These are phyloP conservation scores for Penicillium paneum DNA, from an alignment of 2,329 filamentous ascomycete genomes.

Conservation along the genomic window DNA sequence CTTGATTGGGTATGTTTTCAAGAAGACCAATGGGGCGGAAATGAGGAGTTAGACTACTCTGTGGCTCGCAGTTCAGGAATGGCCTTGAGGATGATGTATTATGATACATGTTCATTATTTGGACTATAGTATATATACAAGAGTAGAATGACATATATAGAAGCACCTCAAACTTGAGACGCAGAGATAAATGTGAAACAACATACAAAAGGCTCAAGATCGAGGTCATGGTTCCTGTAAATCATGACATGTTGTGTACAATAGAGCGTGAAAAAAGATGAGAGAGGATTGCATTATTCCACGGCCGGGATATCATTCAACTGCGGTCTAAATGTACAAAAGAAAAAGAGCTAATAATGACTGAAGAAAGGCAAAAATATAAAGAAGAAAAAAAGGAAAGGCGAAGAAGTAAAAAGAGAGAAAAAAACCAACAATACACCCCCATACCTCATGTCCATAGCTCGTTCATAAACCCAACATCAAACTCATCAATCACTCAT, in stretches of 20 bases:
- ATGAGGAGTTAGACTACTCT: conserved; percentile 6
- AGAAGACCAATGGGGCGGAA: conserved; percentile 32
- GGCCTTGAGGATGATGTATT: not conserved
- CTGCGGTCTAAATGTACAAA: conserved; percentile 18
- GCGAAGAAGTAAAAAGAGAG: not conserved
- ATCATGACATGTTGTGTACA: not conserved
- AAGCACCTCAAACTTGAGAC: not conserved
- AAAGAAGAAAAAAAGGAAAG: not conserved
- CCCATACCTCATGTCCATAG: conserved; percentile 6
- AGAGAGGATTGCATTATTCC: not conserved
- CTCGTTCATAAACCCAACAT: not conserved
- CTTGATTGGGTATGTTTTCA: conserved; percentile 40
- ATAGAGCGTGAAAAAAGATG: not conserved
- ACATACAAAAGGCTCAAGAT: not conserved
- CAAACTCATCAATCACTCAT: conserved; percentile 2
- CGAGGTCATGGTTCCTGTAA: not conserved
- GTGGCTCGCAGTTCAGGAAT: not conserved
- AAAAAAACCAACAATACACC: conserved; percentile 9
- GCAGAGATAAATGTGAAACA: not conserved
- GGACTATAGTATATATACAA: not conserved
- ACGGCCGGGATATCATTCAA: conserved; percentile 3
- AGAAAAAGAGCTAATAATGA: conserved; percentile 14
- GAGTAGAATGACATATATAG: not conserved
- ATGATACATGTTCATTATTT: not conserved
- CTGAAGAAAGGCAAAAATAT: conserved; percentile 11